Conservation (phyloP, 169 alveolate species). For the Plasmodium fragile region DNA sequence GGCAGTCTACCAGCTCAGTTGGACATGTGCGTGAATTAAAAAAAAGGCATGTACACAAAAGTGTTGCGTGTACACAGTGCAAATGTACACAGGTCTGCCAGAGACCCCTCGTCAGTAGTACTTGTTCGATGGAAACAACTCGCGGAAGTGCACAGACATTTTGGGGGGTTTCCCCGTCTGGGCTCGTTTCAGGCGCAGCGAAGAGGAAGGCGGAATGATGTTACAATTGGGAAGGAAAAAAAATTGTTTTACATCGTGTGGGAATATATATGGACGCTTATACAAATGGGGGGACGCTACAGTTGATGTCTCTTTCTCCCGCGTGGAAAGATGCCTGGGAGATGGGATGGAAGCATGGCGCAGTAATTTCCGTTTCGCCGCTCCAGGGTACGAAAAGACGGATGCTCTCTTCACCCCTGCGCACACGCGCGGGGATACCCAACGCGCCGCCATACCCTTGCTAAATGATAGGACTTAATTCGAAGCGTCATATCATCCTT, state of each 20-base stretch:
- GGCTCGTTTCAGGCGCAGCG: background rate
- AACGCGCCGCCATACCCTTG: background rate
- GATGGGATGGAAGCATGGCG: background rate
- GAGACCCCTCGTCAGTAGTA: constrained; percentile 1
- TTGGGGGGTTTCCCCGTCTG: background rate
- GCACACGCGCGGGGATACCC: background rate
- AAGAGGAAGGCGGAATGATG: background rate
- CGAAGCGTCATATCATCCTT: background rate
- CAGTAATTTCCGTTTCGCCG: background rate
- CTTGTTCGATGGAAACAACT: constrained; percentile 68
- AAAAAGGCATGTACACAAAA: background rate
- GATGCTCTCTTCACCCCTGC: background rate
- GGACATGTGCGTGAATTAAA: background rate
- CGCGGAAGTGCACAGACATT: constrained; percentile 64
- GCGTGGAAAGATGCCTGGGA: background rate
- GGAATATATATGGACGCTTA: background rate
- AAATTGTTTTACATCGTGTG: background rate
- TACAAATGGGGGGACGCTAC: background rate
- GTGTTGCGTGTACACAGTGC: background rate
- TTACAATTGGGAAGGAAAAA: background rate
- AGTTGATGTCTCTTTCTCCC: background rate
- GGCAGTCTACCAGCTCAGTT: background rate
- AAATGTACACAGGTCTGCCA: background rate
- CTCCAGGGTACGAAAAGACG: background rate
- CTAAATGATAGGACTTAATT: background rate